Evolutionary conservation across 345 rosid genomes (phyloP).

Genomic region (Eucalyptus caleyi): DNA sequence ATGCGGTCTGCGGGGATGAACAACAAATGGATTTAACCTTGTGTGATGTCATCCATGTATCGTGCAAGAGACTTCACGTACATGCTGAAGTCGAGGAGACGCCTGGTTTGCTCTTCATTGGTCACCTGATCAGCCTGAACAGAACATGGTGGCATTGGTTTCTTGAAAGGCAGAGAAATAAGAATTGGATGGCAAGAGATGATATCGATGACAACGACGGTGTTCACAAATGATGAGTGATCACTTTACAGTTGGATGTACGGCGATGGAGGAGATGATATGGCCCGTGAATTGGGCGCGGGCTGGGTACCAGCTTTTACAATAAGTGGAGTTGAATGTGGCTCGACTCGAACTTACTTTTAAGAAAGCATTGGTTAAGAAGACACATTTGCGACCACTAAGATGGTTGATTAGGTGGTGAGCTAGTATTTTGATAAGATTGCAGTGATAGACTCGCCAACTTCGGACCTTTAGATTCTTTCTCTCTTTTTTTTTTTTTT

Average conservation of each 20-base stretch:
- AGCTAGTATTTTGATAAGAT: not conserved
- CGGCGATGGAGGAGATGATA: not conserved
- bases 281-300: not conserved
- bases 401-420: not conserved
- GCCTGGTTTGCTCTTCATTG: not conserved
- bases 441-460: fast-evolving
- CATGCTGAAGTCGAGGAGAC: not conserved
- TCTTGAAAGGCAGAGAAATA: not conserved
- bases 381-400: too few species aligned
- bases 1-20: not conserved
- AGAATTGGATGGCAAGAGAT: not conserved
- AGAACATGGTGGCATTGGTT: not conserved
- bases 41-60: not conserved
- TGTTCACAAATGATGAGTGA: not conserved
- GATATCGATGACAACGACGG: not conserved
- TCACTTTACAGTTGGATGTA: not conserved
- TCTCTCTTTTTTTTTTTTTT: not conserved
- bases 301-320: not conserved
- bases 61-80: not conserved
- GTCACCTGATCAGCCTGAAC: not conserved
- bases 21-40: not conserved
- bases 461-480: not conserved
- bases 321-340: not conserved
- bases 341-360: not conserved
- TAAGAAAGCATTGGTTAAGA: not conserved